Conservation (phyloP, 257 asterid species). For the Petunia secreta region DNA sequence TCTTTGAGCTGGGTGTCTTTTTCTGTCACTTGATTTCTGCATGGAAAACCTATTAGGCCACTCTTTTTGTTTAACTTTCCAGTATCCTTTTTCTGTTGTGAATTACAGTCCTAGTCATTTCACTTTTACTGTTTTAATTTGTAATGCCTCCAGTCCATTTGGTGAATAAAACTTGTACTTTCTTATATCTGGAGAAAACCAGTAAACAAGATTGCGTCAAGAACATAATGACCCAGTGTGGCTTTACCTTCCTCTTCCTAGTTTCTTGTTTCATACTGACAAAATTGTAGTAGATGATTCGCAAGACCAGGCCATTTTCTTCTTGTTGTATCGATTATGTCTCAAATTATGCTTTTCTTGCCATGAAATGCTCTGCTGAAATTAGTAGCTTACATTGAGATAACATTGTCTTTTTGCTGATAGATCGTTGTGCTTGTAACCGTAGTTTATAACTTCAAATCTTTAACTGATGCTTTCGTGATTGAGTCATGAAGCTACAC, state of each 20-base stretch:
- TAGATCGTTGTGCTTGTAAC: not conserved
- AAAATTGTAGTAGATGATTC: not conserved
- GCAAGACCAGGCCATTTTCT: not conserved
- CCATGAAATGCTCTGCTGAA: not conserved
- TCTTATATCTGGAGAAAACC: not conserved
- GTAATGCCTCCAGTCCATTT: not conserved
- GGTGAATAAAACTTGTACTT: constrained; percentile 9
- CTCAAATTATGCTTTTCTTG: not conserved
- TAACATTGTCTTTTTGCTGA: not conserved
- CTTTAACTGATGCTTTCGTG: not conserved
- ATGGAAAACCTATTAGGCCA: not conserved
- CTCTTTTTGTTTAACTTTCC: not conserved
- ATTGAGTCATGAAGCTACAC: constrained; percentile 1
- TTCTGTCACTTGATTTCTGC: constrained; percentile 1
- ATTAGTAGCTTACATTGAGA: not conserved
- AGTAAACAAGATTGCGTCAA: constrained; percentile 8
- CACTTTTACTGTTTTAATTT: constrained; percentile 4
- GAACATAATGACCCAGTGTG: not conserved
- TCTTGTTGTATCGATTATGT: not conserved
- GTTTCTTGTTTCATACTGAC: not conserved
- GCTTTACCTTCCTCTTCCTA: not conserved
- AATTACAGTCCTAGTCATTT: not conserved
- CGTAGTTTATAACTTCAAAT: not conserved
- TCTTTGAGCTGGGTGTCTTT: constrained; percentile 18
- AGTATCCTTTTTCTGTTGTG: constrained; percentile 1